Evolutionary conservation across 441 rosid genomes (phyloP).

Genomic region (Kokia cookei): DNA sequence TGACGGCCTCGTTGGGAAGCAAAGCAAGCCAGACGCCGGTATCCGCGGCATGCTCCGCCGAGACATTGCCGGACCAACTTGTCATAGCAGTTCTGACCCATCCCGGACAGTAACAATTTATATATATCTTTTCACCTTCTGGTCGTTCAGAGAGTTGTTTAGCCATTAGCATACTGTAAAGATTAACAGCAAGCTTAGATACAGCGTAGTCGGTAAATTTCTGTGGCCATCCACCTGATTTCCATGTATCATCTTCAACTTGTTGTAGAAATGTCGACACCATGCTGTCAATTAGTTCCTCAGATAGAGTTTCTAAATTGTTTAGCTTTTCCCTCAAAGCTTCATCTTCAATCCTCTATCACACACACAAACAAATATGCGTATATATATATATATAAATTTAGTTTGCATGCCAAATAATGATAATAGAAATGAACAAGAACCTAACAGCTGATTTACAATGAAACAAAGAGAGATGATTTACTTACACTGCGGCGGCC

Average conservation of each 20-base stretch:
- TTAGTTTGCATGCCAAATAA: too few species aligned
- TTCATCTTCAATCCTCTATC: constrained; percentile 49
- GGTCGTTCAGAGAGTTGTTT: constrained; percentile 41
- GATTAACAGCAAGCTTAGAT: constrained; percentile 86
- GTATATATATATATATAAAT: too few species aligned
- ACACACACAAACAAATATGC: background rate
- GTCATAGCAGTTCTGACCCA: constrained; percentile 97
- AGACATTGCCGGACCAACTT: constrained; percentile 73
- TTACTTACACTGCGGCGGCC: constrained; percentile 82
- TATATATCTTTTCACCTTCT: constrained; percentile 64
- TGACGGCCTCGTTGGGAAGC: constrained; percentile 53
- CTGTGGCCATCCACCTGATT: constrained; percentile 90
- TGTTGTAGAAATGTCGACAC: constrained; percentile 59
- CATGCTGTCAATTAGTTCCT: constrained; percentile 57
- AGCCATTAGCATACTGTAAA: constrained; percentile 61
- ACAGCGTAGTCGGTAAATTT: constrained; percentile 70
- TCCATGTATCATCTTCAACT: constrained; percentile 67
- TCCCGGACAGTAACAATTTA: constrained; percentile 92
- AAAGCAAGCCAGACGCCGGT: constrained; percentile 91
- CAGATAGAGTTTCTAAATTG: constrained; percentile 48
- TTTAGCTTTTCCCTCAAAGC: constrained; percentile 55
- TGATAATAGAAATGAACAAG: too few species aligned
- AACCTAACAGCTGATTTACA: too few species aligned
- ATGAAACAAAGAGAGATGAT: background rate
- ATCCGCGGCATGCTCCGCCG: constrained; percentile 79